Base-by-base conservation (phyloP, 2,329 filamentous ascomycete species). In the Alternaria rosae region DNA sequence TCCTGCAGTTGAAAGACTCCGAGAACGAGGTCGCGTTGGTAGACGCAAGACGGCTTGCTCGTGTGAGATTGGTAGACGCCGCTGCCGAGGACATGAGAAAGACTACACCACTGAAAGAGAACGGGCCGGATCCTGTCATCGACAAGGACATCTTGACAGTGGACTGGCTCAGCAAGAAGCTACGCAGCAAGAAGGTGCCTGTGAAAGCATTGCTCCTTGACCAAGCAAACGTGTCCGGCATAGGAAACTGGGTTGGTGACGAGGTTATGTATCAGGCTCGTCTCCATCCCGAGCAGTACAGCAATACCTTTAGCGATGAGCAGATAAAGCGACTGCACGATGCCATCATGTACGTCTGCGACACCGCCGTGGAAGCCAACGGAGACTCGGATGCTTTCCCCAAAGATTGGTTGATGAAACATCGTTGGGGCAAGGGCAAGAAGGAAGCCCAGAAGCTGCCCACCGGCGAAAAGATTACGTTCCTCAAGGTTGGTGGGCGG, bases 181-280 rank as follows among this genome's bases (percentile, higher is more conserved):
- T 97, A 82, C 84, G 81, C 52, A 88, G 85, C 59, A 93, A 94
- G 57, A 92, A 88, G 71, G 92, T 97, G 0, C 94, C 94, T 0
- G 87, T 98, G 67, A 98, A 98, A 78, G 92, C 93, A 0, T 84
- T 97, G 20, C 82, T 99, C 12, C 85, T 98, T 4, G 92, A 98
- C 11, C 23, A 51, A 57, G 86, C 88, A 17, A 91, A 91, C 76
- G 91, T 98, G 64, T 95, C 92, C 72, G 95, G 95, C 8, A 92
- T 99, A 65, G 95, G 95, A 0, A 98, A 98, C 76, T 99, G 94
- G 94, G 94, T 99, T 56, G 93, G 86, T 1, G 95, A 99, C 75
- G 95, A 99, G 78, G 90, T 97, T 7, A 83, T 99, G 54, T 99
- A 94, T 74, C 90, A 98, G 70, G 91, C 95, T 6, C 89, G 87